Percentiles rank a stretch among this genome's conserved stretches.
Conservation (phyloP, 2,329 filamentous ascomycete species). For the Colletotrichum simmondsii region DNA sequence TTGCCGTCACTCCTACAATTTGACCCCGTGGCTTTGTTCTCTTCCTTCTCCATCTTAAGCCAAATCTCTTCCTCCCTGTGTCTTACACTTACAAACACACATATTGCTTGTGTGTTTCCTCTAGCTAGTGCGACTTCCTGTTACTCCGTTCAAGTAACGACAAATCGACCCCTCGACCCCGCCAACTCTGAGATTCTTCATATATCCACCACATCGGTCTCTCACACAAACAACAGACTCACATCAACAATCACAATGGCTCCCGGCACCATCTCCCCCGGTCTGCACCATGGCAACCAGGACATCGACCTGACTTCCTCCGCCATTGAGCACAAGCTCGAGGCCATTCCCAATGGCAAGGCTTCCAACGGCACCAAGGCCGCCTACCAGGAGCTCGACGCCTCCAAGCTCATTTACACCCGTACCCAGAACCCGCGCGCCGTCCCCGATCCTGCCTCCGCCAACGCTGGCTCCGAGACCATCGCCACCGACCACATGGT, state of each 20-base stretch:
- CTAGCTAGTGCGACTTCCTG: background rate
- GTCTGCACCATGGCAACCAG: conserved; percentile 56
- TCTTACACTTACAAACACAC: background rate
- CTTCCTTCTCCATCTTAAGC: conserved; percentile 23
- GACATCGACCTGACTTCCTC: conserved; percentile 63
- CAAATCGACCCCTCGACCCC: background rate
- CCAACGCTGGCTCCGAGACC: conserved; percentile 60
- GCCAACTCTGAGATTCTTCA: conserved; percentile 18
- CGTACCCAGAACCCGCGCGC: conserved; percentile 60
- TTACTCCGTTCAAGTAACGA: background rate
- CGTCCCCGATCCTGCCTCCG: conserved; percentile 62
- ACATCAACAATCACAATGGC: conserved; percentile 37
- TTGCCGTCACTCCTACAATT: conserved; percentile 8
- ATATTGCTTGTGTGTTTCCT: background rate
- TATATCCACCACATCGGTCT: background rate
- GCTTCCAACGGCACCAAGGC: conserved; percentile 46
- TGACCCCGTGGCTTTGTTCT: conserved; percentile 26
- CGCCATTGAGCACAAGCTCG: conserved; percentile 62
- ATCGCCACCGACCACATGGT: conserved; percentile 91
- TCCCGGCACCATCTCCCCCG: conserved; percentile 40
- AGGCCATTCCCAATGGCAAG: conserved; percentile 40
- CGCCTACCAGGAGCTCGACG: conserved; percentile 69
- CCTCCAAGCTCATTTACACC: conserved; percentile 73
- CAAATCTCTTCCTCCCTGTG: conserved; percentile 14
- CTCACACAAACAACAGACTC: background rate